These are phyloP conservation scores for Lumnitzera racemosa DNA, from an alignment of 345 rosid species.

Conservation along the genomic window DNA sequence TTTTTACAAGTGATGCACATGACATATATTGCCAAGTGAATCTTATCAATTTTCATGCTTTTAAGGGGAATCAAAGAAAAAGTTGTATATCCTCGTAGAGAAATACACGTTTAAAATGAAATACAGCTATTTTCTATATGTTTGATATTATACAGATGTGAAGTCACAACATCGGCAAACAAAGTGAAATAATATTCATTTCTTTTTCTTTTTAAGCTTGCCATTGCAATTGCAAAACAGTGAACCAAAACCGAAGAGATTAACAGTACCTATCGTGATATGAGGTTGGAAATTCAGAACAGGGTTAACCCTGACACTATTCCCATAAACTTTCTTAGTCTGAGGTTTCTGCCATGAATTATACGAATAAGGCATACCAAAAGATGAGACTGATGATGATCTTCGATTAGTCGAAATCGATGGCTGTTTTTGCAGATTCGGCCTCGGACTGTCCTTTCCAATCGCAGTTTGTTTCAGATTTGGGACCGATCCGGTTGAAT, in stretches of 20 bases:
- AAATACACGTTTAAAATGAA: no score
- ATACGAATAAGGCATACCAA: constrained; percentile 19
- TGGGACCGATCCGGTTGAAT: constrained; percentile 80
- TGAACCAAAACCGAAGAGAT: constrained; percentile 62
- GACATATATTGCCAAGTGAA: no score
- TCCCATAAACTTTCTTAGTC: constrained; percentile 40
- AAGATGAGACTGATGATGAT: constrained; percentile 32
- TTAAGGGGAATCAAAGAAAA: no score
- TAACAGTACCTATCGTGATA: constrained; percentile 55
- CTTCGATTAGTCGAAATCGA: constrained; percentile 29
- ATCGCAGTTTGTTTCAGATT: constrained; percentile 34
- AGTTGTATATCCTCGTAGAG: no score
- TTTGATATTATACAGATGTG: no score
- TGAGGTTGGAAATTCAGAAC: constrained; percentile 63
- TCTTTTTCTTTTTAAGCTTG: constrained; percentile 46
- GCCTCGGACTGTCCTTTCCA: constrained; percentile 37
- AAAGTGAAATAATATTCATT: background rate
- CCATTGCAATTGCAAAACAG: constrained; percentile 65
- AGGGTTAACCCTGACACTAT: constrained; percentile 58
- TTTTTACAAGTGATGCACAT: no score
- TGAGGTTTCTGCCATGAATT: constrained; percentile 31
- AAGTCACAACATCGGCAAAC: background rate
- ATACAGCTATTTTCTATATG: no score
- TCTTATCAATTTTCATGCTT: no score
- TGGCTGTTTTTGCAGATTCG: constrained; percentile 38